Percentiles rank a stretch among this genome's conserved stretches.
Conservation (phyloP, 2,329 filamentous ascomycete genomes). For the Sclerotinia glacialis region DNA sequence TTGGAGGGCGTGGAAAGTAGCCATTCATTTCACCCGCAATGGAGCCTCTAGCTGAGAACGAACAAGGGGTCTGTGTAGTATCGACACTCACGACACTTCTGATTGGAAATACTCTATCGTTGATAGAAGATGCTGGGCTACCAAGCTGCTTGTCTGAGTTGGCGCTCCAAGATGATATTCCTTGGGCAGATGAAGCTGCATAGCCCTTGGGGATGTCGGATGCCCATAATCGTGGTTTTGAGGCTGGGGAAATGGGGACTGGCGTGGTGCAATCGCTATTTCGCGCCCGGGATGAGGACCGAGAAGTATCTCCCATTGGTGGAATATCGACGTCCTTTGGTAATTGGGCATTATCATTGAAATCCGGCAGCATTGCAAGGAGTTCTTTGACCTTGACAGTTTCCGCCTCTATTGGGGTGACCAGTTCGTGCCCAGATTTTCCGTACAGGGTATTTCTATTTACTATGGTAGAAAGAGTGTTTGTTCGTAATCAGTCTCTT, state of each 20-base stretch:
- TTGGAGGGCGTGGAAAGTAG: slow-evolving; percentile 27
- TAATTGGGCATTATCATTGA: background rate
- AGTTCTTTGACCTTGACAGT: slow-evolving; percentile 6
- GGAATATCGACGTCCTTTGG: background rate
- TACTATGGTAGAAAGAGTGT: background rate
- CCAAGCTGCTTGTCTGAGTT: slow-evolving; percentile 28
- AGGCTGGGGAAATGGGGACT: background rate
- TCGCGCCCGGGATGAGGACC: slow-evolving; percentile 12
- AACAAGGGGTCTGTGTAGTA: slow-evolving; percentile 31
- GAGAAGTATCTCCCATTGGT: slow-evolving; percentile 8
- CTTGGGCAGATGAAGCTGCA: slow-evolving; percentile 11
- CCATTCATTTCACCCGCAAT: slow-evolving; percentile 26
- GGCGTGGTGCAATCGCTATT: background rate
- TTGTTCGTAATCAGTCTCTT: background rate
- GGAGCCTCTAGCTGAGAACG: slow-evolving; percentile 22
- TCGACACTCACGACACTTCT: slow-evolving; percentile 36
- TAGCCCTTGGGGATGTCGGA: slow-evolving; percentile 19
- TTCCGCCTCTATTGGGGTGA: slow-evolving; percentile 7
- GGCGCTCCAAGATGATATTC: slow-evolving; percentile 26
- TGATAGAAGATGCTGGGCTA: slow-evolving; percentile 23
- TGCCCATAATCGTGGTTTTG: slow-evolving; percentile 18
- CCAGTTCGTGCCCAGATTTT: background rate
- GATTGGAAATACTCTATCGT: slow-evolving; percentile 36
- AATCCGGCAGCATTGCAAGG: slow-evolving; percentile 15
- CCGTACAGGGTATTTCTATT: background rate